Evolutionary conservation across 805 yeast genomes (phyloP), one percentile per base, ranked within the genome.

Genomic region (Starmerella potacharoeniae): DNA sequence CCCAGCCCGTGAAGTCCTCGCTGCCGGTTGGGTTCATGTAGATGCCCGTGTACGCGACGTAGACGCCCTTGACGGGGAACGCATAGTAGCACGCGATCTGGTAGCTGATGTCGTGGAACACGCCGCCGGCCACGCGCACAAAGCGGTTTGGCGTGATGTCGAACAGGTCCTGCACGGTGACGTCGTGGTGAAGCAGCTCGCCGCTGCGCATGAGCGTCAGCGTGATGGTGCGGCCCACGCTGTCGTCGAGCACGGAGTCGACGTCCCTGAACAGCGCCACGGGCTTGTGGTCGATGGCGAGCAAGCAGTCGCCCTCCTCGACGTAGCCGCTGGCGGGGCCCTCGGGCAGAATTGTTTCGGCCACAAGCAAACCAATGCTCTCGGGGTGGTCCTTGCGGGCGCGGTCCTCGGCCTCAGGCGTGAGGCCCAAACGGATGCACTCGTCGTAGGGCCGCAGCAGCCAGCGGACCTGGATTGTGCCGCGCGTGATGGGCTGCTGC

Each of bases 391-490:
- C 65, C 42, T 75, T 70, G 65, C 97, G 80, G 43, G 90, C 85
- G 54, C 67, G 69, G 37, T 78, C 75, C 65, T 89, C 96, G 9
- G 84, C 83, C 44, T 81, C 91, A 1, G 79, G 71, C 2, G 88
- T 80, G 50, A 90, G 75, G 0, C 97, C 97, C 55, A 90, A 74
- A 63, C 97, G 77, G 64, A 86, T 78, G 72, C 97, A 90, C 68
- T 86, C 95, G 64, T 90, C 96, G 65, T 78, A 90, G 0, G 97
- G 96, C 64, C 82, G 84, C 60, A 89, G 72, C 48, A 78, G 69
- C 95, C 96, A 90, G 63, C 86, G 95, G 2, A 83, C 87, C 70
- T 90, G 96, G 54, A 90, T 86, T 1, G 95, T 89, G 58, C 97
- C 97, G 71, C 97, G 78, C 0, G 95, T 80, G 42, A 90, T 80